Evolutionary conservation across 495 filamentous ascomycete species (phyloP), one percentile per base, ranked within the genome.

Genomic region (Podospora pseudoanserina): DNA sequence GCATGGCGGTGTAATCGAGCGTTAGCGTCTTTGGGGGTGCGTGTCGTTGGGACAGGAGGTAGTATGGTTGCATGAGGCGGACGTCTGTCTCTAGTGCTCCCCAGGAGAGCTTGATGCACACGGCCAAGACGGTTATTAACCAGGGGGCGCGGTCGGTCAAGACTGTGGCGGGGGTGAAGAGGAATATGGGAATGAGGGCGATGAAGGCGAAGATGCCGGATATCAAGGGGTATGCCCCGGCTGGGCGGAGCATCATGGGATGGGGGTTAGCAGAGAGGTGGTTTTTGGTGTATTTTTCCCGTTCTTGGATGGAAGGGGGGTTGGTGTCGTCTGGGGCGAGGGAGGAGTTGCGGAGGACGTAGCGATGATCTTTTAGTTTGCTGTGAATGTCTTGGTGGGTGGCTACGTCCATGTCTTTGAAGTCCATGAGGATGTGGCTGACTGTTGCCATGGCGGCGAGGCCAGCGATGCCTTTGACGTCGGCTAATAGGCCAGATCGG

Each of bases 41-140:
- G 69, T 90, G 85, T 1, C 90, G 84, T 39, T 79, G 77, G 4
- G 84, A 87, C 11, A 92, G 83, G 69, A 89, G 84, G 76, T 88
- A 91, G 72, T 90, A 92, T 4, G 90, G 90, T 74, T 92, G 89
- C 68, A 91, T 84, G 84, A 92, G 88, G 64, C 90, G 86, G 59
- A 92, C 81, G 64, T 87, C 85, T 62, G 84, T 88, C 68, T 92
- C 90, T n/a, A 92, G 81, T 20, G 87, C 86, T 61, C 82, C 81
- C 90, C 89, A 92, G 62, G 83, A 72, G 23, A 91, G 80, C 74
- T 91, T 91, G 74, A 91, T 84, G 53, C 82, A 75, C 15, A 90
- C 86, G 1, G 89, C 87, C 0, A 92, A 63, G 9, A 81, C 75
- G 2, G 89, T 91, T 6, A 90, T 73, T 16, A 89, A 73, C 86